A percentile compares a stretch with the other conserved stretches of the same genome.
Evolutionary conservation across 169 alveolate genomes (phyloP).

Genomic region (Cryptosporidium viatorum): DNA sequence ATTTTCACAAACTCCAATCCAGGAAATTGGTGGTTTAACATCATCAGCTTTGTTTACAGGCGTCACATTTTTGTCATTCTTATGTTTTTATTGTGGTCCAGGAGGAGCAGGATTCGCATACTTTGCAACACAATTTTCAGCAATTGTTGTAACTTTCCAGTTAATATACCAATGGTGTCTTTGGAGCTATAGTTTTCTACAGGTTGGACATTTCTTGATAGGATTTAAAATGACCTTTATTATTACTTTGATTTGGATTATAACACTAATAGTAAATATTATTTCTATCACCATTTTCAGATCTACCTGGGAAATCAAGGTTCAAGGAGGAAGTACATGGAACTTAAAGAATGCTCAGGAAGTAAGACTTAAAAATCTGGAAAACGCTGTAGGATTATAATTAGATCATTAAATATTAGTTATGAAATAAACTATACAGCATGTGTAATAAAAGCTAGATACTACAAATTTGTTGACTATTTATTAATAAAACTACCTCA

Average conservation of each 20-base stretch:
- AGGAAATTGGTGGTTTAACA: slow-evolving; percentile 61
- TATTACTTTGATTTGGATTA: slow-evolving; percentile 47
- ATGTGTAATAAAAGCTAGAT: background rate
- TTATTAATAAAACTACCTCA: background rate
- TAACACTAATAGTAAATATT: slow-evolving; percentile 30
- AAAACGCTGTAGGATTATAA: slow-evolving; percentile 57
- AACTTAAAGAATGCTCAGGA: slow-evolving; percentile 58
- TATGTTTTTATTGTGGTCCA: slow-evolving; percentile 62
- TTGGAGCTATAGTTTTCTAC: slow-evolving; percentile 41
- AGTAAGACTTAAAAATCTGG: slow-evolving; percentile 56
- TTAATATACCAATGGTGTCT: slow-evolving; percentile 54
- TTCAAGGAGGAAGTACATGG: slow-evolving; percentile 73
- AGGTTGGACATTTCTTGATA: slow-evolving; percentile 50
- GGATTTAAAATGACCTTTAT: slow-evolving; percentile 47
- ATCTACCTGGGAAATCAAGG: slow-evolving; percentile 69
- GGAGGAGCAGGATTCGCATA: slow-evolving; percentile 72
- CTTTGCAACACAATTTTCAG: slow-evolving; percentile 58
- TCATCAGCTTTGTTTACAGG: slow-evolving; percentile 58
- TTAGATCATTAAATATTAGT: background rate
- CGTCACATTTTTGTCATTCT: slow-evolving; percentile 16
- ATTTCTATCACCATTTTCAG: slow-evolving; percentile 48
- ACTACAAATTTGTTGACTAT: background rate
- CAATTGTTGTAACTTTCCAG: slow-evolving; percentile 64
- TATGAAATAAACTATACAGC: background rate
- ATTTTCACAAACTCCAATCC: slow-evolving; percentile 68